These are phyloP conservation scores for Phytophthora kernoviae DNA, from an alignment of 352 stramenopile species.

Conservation along the genomic window DNA sequence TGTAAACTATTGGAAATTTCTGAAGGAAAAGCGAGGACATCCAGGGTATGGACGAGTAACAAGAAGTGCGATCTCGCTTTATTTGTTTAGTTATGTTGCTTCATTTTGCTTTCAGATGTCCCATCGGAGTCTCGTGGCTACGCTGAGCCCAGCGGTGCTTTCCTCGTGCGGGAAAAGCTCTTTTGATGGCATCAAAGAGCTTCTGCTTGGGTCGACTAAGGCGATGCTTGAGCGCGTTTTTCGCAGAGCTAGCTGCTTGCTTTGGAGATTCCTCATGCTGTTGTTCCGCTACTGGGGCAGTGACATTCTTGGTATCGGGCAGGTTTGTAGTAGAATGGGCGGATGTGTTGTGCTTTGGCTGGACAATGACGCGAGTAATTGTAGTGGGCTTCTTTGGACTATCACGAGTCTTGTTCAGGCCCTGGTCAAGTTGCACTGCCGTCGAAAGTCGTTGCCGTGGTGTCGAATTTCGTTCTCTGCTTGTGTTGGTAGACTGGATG, in stretches of 20 bases:
- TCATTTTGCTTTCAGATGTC: neutral
- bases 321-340: neutral
- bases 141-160: conserved; percentile 19
- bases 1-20: conserved; percentile 32
- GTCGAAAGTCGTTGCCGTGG: conserved; percentile 56
- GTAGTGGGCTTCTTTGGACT: conserved; percentile 11
- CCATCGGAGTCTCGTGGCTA: neutral
- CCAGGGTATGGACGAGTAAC: conserved; percentile 17
- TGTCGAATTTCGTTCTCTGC: conserved; percentile 35
- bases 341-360: conserved; percentile 26
- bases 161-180: conserved; percentile 46
- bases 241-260: neutral
- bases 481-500: neutral
- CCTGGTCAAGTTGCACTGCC: conserved; percentile 55
- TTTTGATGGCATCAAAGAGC: conserved; percentile 62
- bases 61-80: conserved; percentile 21
- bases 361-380: conserved; percentile 17
- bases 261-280: conserved; percentile 11
- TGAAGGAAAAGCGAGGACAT: conserved; percentile 17
- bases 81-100: conserved; percentile 2
- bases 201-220: conserved; percentile 73
- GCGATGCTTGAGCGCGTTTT: conserved; percentile 19
- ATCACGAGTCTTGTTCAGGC: conserved; percentile 34
- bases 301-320: neutral
- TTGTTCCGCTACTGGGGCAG: neutral